Evolutionary conservation across 225 moss, liverwort and hornwort species (phyloP).

Genomic region (Polytrichum commune): DNA sequence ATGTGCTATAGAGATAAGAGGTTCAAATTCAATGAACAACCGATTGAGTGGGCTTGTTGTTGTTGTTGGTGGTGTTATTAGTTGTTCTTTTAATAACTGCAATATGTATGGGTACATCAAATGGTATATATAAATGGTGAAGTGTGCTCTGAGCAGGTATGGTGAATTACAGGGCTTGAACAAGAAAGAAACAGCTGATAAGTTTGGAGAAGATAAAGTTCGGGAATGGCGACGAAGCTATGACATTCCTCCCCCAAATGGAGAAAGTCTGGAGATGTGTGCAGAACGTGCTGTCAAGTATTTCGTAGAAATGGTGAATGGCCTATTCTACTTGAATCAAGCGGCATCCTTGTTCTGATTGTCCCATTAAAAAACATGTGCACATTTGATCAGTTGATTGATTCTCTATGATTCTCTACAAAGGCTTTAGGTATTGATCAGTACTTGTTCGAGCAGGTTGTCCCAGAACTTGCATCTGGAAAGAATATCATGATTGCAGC

Average conservation of each 20-base stretch:
- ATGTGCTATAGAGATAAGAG: too few species aligned
- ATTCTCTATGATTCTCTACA: too few species aligned
- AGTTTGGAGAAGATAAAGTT: constrained; percentile 74
- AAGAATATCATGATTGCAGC: constrained; percentile 93
- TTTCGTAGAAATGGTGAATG: constrained; percentile 57
- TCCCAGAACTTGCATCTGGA: constrained; percentile 75
- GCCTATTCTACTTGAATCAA: too few species aligned
- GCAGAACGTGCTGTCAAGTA: constrained; percentile 91
- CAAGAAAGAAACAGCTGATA: constrained; percentile 93
- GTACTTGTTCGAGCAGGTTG: constrained; percentile 47
- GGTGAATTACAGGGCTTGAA: constrained; percentile 93
- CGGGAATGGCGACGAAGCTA: constrained; percentile 88
- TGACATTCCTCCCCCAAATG: constrained; percentile 89
- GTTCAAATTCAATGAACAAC: too few species aligned
- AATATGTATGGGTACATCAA: too few species aligned
- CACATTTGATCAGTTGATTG: too few species aligned
- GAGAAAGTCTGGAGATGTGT: constrained; percentile 92
- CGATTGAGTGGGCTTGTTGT: too few species aligned
- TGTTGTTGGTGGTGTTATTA: too few species aligned
- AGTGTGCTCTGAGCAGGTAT: constrained; percentile 37
- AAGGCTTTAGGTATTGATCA: not conserved
- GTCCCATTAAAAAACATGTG: too few species aligned
- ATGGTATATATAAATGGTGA: too few species aligned
- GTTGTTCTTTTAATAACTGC: too few species aligned
- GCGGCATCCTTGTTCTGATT: too few species aligned